Base-by-base conservation (phyloP, 228 moss, liverwort and hornwort genomes). In the Sphagnum magellanicum region DNA sequence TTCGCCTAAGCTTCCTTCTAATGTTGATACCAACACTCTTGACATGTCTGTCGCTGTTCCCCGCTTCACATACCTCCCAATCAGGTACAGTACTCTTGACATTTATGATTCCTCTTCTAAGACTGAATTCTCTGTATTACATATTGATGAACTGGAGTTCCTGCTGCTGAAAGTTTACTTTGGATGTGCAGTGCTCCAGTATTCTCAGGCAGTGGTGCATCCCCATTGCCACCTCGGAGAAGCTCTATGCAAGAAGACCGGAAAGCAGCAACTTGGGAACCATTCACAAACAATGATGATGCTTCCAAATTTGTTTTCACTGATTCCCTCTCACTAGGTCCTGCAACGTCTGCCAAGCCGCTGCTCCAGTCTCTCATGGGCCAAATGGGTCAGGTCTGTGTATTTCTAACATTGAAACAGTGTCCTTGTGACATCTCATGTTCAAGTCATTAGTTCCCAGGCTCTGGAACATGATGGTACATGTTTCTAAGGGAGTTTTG, bases 21-120 rank as follows among this genome's bases (percentile, higher is more conserved):
- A 83, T 60, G 78, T 77, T 10, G 90, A 93, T 58, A 80, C 88
- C 6, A 97, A 97, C 71, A 90, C 89, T 50, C 79, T 97, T 16
- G 93, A 90, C 76, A 88, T 93, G 88, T 85, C 87, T 46, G 85
- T 83, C 70, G 72, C 91, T 59, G 91, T 93, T 74, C 93, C 93
- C 53, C 89, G 96, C 61, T 97, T 97, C 76, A 87, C 90, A 0
- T 93, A 93, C 66, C 91, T 93, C 74, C 96, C 93, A 71, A 91
- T 97, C 79, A 93, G 96, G 96, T 93, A 59, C 10, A 14, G 8
- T 12, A 11, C 11, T 68, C 51, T 71, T 9, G 8, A 17, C 6
- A 8, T 16, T 13, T 14, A 7, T 10, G 12, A 50, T 47, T 48
- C 61, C 13, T 61, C 17, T n/a, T 52, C 14, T 51, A 46, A 15